Evolutionary conservation across 345 rosid species (phyloP), one percentile per base, ranked within the genome.

Genomic region (Corymbia maculata): DNA sequence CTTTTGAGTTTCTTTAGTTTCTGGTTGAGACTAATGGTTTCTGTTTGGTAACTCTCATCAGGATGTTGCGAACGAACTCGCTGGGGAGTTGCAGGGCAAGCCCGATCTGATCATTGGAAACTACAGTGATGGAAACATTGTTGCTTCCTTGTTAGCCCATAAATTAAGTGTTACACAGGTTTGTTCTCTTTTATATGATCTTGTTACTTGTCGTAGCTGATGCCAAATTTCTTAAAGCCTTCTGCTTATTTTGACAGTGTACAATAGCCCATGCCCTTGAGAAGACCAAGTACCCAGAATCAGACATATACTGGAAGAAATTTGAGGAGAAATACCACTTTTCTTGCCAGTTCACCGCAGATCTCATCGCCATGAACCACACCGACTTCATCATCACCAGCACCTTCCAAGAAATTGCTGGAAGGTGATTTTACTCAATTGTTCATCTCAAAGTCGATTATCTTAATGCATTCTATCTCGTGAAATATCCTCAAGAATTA

Each of bases 341-440:
- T 92, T 94, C 99, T 4, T 94, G 97, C 94, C 99, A 97, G 94
- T 97, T 97, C 86, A 97, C 99, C 7, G 99, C 99, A 1, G 99
- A 96, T 93, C 94, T 97, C 30, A 88, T 95, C 9, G 99, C 99
- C 64, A 97, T 97, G 99, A 97, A 97, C 92, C 98, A 97, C 87
- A 94, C 99, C 11, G 99, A 97, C 90, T 97, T 97, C 93, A 97
- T 97, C 91, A 97, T 97, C 94, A 97, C 99, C 90, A 97, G 99
- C 92, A 97, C 99, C 32, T 96, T 93, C 95, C 99, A 97, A 90
- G 99, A 97, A 86, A 97, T 97, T 90, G 99, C 99, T 90, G 99
- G 99, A 94, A 97, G 98, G 99, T 96, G 88, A 89, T 64, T 47
- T 22, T 2, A 14, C 16, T 89, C 6, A 13, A 87, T 44, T 21